Evolutionary conservation across 2,329 filamentous ascomycete species (phyloP).

Genomic region (Trematosphaeria pertusa): DNA sequence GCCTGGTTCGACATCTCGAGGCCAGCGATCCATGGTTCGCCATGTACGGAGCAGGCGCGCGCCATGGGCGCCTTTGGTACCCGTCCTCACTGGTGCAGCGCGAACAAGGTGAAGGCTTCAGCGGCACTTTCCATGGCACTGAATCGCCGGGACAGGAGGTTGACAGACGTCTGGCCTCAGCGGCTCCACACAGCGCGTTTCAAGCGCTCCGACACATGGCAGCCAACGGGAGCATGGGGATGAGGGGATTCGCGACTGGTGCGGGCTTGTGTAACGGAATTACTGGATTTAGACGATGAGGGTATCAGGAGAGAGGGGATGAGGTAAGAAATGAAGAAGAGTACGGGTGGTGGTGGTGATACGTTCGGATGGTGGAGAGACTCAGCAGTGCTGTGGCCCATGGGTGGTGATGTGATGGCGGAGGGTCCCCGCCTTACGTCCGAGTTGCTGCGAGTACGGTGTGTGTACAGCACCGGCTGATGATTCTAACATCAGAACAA

Average conservation of each 20-base stretch:
- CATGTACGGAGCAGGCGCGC: not conserved
- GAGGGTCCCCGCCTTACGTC: not conserved
- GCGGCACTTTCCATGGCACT: too few relatives aligned
- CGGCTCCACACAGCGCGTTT: constrained; percentile 13
- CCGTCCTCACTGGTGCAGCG: not conserved
- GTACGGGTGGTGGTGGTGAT: not conserved
- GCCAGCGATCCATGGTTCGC: not conserved
- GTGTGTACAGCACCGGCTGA: not conserved
- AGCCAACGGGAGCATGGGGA: constrained; percentile 6
- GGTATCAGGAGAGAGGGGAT: not conserved
- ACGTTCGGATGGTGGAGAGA: constrained; percentile 5
- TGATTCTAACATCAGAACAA: not conserved
- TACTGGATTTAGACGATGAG: not conserved
- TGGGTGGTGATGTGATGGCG: not conserved
- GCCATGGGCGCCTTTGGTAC: not conserved
- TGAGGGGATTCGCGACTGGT: not conserved
- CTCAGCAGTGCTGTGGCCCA: not conserved
- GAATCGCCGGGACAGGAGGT: not conserved
- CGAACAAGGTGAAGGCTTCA: not conserved
- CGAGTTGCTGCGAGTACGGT: not conserved
- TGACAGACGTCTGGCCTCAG: constrained; percentile 6
- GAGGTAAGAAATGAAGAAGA: constrained; percentile 1
- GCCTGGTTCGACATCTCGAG: not conserved
- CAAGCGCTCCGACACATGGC: constrained; percentile 8
- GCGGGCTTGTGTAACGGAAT: constrained; percentile 3